Conservation (phyloP, 768 basidiomycete species). For the Xerocomellus amylosporus region DNA sequence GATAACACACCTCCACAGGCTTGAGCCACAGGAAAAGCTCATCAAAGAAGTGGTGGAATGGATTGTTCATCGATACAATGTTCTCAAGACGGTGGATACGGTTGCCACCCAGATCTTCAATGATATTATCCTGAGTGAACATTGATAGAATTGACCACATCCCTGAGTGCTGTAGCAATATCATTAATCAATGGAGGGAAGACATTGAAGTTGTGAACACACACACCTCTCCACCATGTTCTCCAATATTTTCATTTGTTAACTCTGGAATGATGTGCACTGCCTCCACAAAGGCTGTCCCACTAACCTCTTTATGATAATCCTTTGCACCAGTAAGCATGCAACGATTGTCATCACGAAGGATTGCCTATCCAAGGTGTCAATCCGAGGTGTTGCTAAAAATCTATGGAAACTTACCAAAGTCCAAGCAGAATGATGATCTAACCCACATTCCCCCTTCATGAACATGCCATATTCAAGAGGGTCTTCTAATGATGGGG, state of each 20-base stretch:
- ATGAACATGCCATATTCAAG: neutral
- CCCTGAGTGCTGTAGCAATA: neutral
- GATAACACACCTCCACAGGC: neutral
- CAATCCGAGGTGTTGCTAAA: neutral
- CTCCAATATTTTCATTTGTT: neutral
- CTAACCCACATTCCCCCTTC: neutral
- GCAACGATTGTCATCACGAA: neutral
- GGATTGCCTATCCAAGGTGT: neutral
- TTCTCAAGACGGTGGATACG: neutral
- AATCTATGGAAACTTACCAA: neutral
- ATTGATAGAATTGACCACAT: neutral
- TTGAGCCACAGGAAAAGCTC: slow-evolving; percentile 2
- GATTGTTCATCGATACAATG: neutral
- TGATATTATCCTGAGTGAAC: neutral
- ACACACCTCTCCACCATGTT: neutral
- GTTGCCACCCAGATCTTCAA: neutral
- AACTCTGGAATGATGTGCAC: slow-evolving; percentile 1
- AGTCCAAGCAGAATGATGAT: neutral
- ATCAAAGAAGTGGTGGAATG: neutral
- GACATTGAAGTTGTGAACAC: too few relatives aligned
- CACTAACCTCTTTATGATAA: neutral
- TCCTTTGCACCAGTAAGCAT: neutral
- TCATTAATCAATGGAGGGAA: neutral
- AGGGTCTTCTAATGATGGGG: neutral
- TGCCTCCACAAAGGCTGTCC: neutral